These are phyloP conservation scores for Candida khao-thaluensis DNA, from an alignment of 805 yeast genomes.

Conservation along the genomic window DNA sequence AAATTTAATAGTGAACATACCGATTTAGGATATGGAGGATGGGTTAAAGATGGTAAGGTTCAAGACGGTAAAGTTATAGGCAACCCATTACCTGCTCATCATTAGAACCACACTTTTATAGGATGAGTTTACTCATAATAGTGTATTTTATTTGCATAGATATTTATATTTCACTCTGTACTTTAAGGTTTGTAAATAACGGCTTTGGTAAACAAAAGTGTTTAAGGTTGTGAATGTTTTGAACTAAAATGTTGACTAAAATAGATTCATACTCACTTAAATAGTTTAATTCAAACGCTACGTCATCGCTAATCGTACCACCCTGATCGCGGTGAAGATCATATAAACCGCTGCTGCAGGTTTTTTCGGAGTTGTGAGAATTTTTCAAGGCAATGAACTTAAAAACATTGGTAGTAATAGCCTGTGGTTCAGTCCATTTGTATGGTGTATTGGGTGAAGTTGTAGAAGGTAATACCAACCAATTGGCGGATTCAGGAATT, in stretches of 20 bases:
- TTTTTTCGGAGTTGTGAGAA: slow-evolving; percentile 7
- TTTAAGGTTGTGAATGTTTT: no score
- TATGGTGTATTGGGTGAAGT: neutral
- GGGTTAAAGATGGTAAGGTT: slow-evolving; percentile 63
- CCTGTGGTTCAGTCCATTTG: neutral
- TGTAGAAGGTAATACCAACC: neutral
- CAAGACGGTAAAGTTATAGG: slow-evolving; percentile 64
- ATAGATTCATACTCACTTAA: no score
- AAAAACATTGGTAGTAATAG: slow-evolving; percentile 4
- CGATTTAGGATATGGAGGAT: slow-evolving; percentile 67
- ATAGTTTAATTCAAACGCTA: no score
- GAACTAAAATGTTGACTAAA: no score
- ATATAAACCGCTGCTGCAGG: no score
- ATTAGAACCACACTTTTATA: slow-evolving; percentile 15
- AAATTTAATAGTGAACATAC: slow-evolving; percentile 54
- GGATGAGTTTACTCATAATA: neutral
- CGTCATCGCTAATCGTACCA: no score
- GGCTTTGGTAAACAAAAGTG: no score
- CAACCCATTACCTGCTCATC: slow-evolving; percentile 51
- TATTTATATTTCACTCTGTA: no score
- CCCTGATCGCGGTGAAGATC: no score
- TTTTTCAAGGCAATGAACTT: slow-evolving; percentile 5
- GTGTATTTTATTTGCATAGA: slow-evolving; percentile 6
- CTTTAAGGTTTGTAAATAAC: no score
- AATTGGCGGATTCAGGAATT: neutral